Evolutionary conservation across 192 early-diverging fungal species (phyloP), one percentile per base, ranked within the genome.

Genomic region (Hyaloraphidium curvatum): DNA sequence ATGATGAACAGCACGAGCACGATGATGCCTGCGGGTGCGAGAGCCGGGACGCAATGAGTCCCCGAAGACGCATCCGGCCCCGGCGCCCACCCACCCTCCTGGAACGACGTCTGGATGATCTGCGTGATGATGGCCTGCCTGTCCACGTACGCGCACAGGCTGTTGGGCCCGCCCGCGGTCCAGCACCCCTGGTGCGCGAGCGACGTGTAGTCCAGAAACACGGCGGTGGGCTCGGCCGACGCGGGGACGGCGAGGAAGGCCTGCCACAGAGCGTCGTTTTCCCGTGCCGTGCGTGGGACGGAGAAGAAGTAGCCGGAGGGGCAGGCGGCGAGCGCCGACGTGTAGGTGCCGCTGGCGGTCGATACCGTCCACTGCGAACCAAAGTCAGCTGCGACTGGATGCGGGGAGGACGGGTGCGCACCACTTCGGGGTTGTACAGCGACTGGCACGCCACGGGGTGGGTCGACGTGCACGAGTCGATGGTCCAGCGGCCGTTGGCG

Each of bases 21-120:
- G 7, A 25, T 25, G 4, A 48, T 25, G 43, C 43, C 43, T n/a
- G n/a, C n/a, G n/a, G n/a, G n/a, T n/a, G n/a, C n/a, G n/a, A n/a
- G n/a, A n/a, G n/a, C n/a, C n/a, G n/a, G n/a, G n/a, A n/a, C n/a
- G n/a, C n/a, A n/a, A n/a, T n/a, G n/a, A n/a, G n/a, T n/a, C n/a
- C n/a, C n/a, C n/a, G n/a, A n/a, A n/a, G n/a, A n/a, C n/a, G n/a
- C n/a, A n/a, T n/a, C n/a, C n/a, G n/a, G n/a, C n/a, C n/a, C n/a
- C n/a, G n/a, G n/a, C n/a, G n/a, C n/a, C n/a, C n/a, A n/a, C n/a
- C n/a, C n/a, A n/a, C n/a, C n/a, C 43, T 48, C 43, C 43, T 48
- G 43, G 25, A 48, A 48, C 7, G 17, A 22, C 5, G 43, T 48
- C 43, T 48, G 43, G 43, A 48, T 48, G 25, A 48, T 48, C 19